Percentiles rank a stretch among this genome's conserved stretches.
Evolutionary conservation across 2,329 filamentous ascomycete genomes (phyloP).

Genomic region (Plectosphaerella plurivora): DNA sequence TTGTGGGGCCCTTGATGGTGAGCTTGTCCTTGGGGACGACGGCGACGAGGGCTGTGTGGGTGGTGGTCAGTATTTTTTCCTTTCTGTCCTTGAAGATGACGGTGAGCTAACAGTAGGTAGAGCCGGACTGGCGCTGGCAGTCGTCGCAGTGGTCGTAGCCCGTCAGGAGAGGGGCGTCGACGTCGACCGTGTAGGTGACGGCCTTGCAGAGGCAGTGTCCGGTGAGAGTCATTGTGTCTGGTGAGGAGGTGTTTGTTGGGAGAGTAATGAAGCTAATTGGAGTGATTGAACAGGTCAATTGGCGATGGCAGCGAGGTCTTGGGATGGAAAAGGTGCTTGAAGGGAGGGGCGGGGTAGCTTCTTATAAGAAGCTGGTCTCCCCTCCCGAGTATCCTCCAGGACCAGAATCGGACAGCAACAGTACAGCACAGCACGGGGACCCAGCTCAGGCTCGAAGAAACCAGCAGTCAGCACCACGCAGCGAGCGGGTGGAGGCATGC

Average conservation of each 20-base stretch:
- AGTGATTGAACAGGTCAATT: slow-evolving; percentile 6
- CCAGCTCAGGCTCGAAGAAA: background rate
- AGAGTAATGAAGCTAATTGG: background rate
- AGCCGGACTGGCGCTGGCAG: slow-evolving; percentile 66
- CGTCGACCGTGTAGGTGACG: slow-evolving; percentile 61
- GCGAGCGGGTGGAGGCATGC: background rate
- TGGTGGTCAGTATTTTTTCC: background rate
- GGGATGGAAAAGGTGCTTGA: slow-evolving; percentile 3
- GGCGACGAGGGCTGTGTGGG: slow-evolving; percentile 54
- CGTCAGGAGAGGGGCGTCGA: slow-evolving; percentile 47
- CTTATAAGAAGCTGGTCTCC: no score
- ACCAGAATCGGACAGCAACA: no score
- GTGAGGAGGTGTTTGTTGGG: background rate
- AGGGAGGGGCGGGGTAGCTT: background rate
- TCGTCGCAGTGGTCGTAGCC: slow-evolving; percentile 71
- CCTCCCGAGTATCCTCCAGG: no score
- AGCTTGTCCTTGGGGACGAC: slow-evolving; percentile 65
- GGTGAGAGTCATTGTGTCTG: slow-evolving; percentile 55
- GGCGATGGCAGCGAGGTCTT: slow-evolving; percentile 12
- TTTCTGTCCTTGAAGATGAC: background rate
- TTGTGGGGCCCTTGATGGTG: slow-evolving; percentile 57
- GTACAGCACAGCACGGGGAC: no score
- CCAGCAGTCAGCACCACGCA: background rate
- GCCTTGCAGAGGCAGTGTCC: slow-evolving; percentile 70
- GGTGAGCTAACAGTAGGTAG: slow-evolving; percentile 56